phyloP scores from a whole-genome alignment of 2,329 filamentous ascomycete genomes.

The Colletotrichum simmondsii region DNA sequence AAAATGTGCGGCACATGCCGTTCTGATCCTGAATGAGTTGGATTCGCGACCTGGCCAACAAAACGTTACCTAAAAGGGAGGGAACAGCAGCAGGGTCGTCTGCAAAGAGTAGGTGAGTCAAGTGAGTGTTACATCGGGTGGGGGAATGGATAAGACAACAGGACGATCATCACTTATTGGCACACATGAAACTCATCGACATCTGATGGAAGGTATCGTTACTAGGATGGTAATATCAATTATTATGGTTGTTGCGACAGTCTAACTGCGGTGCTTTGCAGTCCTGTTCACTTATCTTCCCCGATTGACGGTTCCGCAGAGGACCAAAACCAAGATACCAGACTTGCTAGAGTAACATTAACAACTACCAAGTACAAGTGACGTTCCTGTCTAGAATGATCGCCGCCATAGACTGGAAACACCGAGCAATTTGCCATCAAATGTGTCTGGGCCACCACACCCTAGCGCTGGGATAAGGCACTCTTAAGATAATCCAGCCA shows the following conservation, averaged over 20 bases:
- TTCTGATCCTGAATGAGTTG: conserved; percentile 69
- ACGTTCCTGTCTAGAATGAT: background rate
- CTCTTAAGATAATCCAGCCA: background rate
- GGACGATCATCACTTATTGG: conserved; percentile 39
- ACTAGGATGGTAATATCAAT: conserved; percentile 45
- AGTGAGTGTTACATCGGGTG: conserved; percentile 49
- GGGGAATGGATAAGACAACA: conserved; percentile 47
- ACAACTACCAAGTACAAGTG: background rate
- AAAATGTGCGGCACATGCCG: conserved; percentile 70
- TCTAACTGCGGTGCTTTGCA: too few species aligned
- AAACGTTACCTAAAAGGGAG: conserved; percentile 60
- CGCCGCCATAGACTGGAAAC: background rate
- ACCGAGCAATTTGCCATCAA: background rate
- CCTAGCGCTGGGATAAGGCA: background rate
- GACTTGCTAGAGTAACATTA: background rate
- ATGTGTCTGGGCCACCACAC: background rate
- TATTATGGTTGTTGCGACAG: conserved; percentile 29
- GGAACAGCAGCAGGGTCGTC: background rate
- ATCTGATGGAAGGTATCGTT: conserved; percentile 41
- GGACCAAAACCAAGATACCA: background rate
- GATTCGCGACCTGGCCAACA: conserved; percentile 65
- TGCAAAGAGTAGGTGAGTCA: background rate
- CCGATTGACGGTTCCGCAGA: background rate
- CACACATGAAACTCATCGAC: conserved; percentile 43
- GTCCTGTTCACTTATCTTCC: background rate